Evolutionary conservation across 495 filamentous ascomycete species (phyloP), one percentile per base, ranked within the genome.

Genomic region (Umbilicaria muhlenbergii): DNA sequence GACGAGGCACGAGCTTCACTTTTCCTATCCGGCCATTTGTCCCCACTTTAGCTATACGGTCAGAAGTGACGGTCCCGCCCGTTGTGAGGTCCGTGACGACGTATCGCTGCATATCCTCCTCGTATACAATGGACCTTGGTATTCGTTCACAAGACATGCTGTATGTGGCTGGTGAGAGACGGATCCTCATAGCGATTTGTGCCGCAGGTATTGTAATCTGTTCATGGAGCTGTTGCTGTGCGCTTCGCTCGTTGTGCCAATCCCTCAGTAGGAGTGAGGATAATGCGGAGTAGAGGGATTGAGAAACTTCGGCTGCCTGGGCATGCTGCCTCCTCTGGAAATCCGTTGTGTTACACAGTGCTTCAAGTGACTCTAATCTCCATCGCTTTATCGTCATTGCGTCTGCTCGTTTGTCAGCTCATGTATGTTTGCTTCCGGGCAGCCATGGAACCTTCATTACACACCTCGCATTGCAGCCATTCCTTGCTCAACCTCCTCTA

Each of bases 11-110:
- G 14, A 55, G 43, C 43, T 52, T 46, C 42, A 49, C 44, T 32
- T 52, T 43, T 1, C 52, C 52, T 10, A 55, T 50, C 19, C 43
- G 43, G 3, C 52, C 52, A 35, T 55, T 47, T 3, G 42, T 45
- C 32, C 32, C 49, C 5, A 55, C 16, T 13, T 49, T 50, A 0
- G 52, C 21, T 13, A 43, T 34, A 13, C 46, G 49, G 14, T 52
- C 49, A 11, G 40, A 39, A 1, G 41, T 38, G 14, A 55, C 43
- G 21, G 47, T n/a, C 34, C 52, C 51, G 17, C 44, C 37, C 32
- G 52, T 49, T 4, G 24, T 34, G 0, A 49, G 24, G 35, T 55
- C 49, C 3, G 51, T 11, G 35, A 55, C 39, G n/a, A 33, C 39
- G 24, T 18, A 47, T 3, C 44, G 43, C 11, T 41, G 36, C 21